Conservation (phyloP, 208 protist genomes). For the Strigomonas oncopelti region DNA sequence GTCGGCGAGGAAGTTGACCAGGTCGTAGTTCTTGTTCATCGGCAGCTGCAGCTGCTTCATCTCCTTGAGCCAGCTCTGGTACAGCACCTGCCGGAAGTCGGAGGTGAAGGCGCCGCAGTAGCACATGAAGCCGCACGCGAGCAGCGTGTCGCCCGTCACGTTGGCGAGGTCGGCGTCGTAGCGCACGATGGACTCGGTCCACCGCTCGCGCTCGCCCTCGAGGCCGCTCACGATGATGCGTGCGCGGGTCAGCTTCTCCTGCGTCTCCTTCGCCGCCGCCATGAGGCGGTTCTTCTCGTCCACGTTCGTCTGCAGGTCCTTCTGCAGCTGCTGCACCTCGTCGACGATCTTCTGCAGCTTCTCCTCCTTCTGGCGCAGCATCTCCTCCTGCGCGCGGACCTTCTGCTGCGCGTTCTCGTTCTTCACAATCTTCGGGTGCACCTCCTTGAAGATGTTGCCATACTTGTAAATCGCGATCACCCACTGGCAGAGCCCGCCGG, state of each 20-base stretch:
- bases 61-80: slow-evolving; percentile 91
- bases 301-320: slow-evolving; percentile 86
- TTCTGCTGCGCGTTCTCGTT: slow-evolving; percentile 92
- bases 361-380: slow-evolving; percentile 90
- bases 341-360: slow-evolving; percentile 91
- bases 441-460: slow-evolving; percentile 94
- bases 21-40: slow-evolving; percentile 82
- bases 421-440: slow-evolving; percentile 95
- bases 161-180: slow-evolving; percentile 89
- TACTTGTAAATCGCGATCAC: slow-evolving; percentile 98
- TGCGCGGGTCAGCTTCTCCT: slow-evolving; percentile 96
- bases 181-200: slow-evolving; percentile 91
- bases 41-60: slow-evolving; percentile 80
- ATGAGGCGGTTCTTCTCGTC: slow-evolving; percentile 92
- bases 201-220: slow-evolving; percentile 95
- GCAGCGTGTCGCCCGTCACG: slow-evolving; percentile 94
- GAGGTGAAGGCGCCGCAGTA: slow-evolving; percentile 97
- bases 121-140: slow-evolving; percentile 96
- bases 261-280: slow-evolving; percentile 90
- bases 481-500: slow-evolving; percentile 96
- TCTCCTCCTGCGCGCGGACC: slow-evolving; percentile 93
- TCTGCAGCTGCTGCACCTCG: slow-evolving; percentile 90
- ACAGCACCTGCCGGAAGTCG: slow-evolving; percentile 91
- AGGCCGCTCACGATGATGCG: slow-evolving; percentile 96
- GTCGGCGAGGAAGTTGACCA: slow-evolving; percentile 94